Base-by-base conservation (phyloP, 2,329 filamentous ascomycete genomes). In the Diaporthe amygdali region DNA sequence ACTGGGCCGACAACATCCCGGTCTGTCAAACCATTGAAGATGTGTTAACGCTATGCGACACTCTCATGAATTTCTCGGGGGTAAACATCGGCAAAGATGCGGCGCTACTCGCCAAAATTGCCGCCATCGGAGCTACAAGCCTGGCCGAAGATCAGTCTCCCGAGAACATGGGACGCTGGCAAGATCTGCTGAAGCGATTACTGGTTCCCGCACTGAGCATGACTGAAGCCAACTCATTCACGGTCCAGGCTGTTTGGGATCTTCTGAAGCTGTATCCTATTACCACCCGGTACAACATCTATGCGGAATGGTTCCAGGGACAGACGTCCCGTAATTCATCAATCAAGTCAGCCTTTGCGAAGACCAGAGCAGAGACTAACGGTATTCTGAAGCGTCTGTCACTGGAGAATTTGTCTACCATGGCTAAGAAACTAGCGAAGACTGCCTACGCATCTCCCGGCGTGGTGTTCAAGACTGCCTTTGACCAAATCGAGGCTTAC, bases 1-100 rank as follows among this genome's bases (percentile, higher is more conserved):
- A 98, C 76, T 99, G 96, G 96, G 88, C 91, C 2, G 96, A 98
- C 81, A 97, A 96, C 74, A 88, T 99, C 55, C 97, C 96, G 0
- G 84, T 97, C 25, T 99, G 96, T 78, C 95, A 97, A 79, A 93
- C 87, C 2, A 90, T 97, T 7, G 94, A 98, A 73, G 96, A 99
- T 78, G 88, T 99, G 17, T 96, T 98, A 80, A 91, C 92, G 2
- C 88, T 98, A 0, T 97, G 95, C 80, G 89, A 91, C 71, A 95
- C 94, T 1, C 88, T 99, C 27, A 85, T 98, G 55, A 97, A 96
- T 74, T 84, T 96, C 30, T 93, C 95, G 0, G 96, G 96, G 2
- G 91, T 97, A 73, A 95, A 94, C 78, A 96, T 98, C 74, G 96
- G 96, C 56, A 92, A 93, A 77, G 95, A 98, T 77, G 86, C 93